Base-by-base conservation (phyloP, 208 protist species). In the Herpetomonas samuelpessoai region DNA sequence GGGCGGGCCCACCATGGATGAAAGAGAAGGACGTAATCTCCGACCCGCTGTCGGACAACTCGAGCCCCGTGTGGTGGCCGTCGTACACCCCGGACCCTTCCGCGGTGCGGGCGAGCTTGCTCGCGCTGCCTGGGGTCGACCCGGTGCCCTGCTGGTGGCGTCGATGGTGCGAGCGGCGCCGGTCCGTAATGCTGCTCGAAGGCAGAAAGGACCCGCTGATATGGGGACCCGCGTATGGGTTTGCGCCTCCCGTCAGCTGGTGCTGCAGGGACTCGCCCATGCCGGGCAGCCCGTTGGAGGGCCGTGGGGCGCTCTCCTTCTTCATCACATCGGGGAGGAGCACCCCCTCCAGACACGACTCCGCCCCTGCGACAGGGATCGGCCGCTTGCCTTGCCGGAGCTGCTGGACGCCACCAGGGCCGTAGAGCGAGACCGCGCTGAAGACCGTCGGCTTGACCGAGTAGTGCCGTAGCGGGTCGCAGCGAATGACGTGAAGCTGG, bases 401-500 rank as follows among this genome's bases (percentile, higher is more conserved):
- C 49, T 77, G 73, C 9, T 59, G 57, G n/a, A 95, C 51, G 7
- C 81, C 81, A 1, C 57, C 45, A 10, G 80, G 62, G 1, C 81
- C 80, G 71, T 86, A 91, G 28, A 87, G 71, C n/a, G 84, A 70
- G 10, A 72, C 85, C 21, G 81, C 79, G 35, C 68, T 87, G 61
- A 86, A 88, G 44, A 83, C 62, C 3, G 75, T 79, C 10, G 85
- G 74, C 25, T 71, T 66, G 1, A 58, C 57, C 6, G 80, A 65
- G 29, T 80, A 68, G 9, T 45, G 66, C 44, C 65, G 62, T 6
- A 49, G 31, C 2, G 80, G 74, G 55, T 90, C 81, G 44, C 71
- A 84, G 19, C 84, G 86, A 14, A 95, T 70, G 4, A 95, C 76
- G 41, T 92, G 83, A 14, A 95, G 69, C 50, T 92, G 83, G 47